Base-by-base conservation (phyloP, 495 filamentous ascomycete genomes). In the Aspergillus mulundensis region DNA sequence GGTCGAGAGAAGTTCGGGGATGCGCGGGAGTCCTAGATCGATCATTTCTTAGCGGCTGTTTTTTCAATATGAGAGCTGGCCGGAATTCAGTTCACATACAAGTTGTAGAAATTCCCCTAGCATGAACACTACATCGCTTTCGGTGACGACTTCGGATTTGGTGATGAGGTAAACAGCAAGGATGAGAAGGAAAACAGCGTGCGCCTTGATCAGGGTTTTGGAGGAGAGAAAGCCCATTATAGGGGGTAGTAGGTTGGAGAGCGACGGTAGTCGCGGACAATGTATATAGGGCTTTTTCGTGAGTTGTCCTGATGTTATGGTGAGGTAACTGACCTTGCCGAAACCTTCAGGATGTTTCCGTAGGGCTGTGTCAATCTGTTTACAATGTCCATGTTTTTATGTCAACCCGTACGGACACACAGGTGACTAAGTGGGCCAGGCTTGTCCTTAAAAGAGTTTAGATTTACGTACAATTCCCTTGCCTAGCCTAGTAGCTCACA, bases 121-220 rank as follows among this genome's bases (percentile, higher is more conserved):
- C 40, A 96, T 81, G 62, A 84, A 92, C 49, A 95, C 89, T 10
- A 95, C 61, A 41, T 89, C 86, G 52, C 91, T 90, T 64, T 94
- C 86, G 41, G 86, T 82, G 58, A 96, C 79, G 54, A 77, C 71
- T 36, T 70, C 66, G 3, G 78, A 82, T 49, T 81, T 85, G 65
- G 91, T 79, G 74, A 95, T 79, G 74, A 95, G 86, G 79, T 91
- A 90, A 70, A 85, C 91, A 64, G 83, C 87, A 23, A 93, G 79
- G 18, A 88, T 87, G 57, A 94, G 70, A 70, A 93, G 86, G 77
- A 93, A 87, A 68, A 95, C 79, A 61, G 84, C 87, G 57, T 95
- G 75, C 34, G 82, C 84, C 60, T 88, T 86, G 57, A 96, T 81
- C 61, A 95, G 84, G 2, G 85, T 85, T 66, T 81, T 84, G 54